These are phyloP conservation scores for Eimeria acervulina DNA, from an alignment of 169 alveolate genomes.

Conservation along the genomic window DNA sequence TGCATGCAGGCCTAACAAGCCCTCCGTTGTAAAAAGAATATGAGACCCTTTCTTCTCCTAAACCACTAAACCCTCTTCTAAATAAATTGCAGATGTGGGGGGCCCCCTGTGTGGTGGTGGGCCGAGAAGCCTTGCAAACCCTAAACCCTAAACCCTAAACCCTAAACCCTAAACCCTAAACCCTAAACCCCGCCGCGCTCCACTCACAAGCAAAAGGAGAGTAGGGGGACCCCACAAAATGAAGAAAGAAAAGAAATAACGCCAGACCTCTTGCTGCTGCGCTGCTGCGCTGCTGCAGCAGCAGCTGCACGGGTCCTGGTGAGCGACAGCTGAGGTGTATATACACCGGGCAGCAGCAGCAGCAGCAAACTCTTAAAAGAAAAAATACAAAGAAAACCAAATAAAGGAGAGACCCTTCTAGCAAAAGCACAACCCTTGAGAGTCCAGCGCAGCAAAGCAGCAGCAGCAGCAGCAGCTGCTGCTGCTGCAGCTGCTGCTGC, in stretches of 20 bases:
- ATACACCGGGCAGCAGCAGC: conserved; percentile 12
- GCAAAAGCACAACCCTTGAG: neutral
- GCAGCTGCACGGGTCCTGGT: neutral
- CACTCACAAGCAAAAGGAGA: neutral
- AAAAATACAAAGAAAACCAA: neutral
- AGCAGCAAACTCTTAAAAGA: neutral
- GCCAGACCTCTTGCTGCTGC: neutral
- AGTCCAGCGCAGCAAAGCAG: neutral
- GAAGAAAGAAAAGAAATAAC: neutral
- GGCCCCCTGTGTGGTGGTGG: neutral
- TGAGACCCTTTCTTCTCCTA: neutral
- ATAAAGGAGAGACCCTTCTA: neutral
- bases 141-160: conserved; percentile 26
- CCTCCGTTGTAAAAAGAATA: neutral
- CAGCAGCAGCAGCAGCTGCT: neutral
- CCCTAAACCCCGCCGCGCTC: neutral
- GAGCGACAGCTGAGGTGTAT: neutral
- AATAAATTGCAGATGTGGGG: neutral
- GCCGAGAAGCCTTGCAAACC: too few relatives aligned
- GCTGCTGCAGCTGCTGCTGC: conserved; percentile 17
- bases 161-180: conserved; percentile 14
- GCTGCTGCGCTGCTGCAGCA: conserved; percentile 47
- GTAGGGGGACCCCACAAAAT: neutral
- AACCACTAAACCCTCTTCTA: neutral
- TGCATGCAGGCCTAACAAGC: neutral